phyloP scores from a whole-genome alignment of 2,329 filamentous ascomycete genomes.

The Laburnicola sp. region DNA sequence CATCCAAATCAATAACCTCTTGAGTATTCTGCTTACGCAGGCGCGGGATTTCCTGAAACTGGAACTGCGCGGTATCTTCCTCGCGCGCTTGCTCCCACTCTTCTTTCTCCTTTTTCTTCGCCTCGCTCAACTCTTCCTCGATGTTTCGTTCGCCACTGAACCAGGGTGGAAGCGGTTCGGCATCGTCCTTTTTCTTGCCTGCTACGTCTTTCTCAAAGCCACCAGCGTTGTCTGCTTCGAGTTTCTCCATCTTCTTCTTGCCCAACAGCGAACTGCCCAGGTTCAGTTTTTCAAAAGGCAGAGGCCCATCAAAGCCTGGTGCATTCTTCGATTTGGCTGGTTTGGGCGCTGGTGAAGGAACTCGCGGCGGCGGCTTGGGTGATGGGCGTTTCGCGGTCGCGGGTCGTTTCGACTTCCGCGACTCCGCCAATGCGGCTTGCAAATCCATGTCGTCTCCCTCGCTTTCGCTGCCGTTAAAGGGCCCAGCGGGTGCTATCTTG shows the following conservation, averaged over 20 bases:
- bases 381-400: conserved; percentile 36
- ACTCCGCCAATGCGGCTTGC: conserved; percentile 72
- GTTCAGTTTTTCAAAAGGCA: conserved; percentile 84
- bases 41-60: conserved; percentile 64
- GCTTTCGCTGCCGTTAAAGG: conserved; percentile 52
- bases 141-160: conserved; percentile 60
- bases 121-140: conserved; percentile 60
- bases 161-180: conserved; percentile 73
- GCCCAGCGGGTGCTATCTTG: conserved; percentile 47
- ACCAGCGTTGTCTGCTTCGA: conserved; percentile 60
- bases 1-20: conserved; percentile 54
- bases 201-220: conserved; percentile 63
- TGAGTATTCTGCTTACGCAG: conserved; percentile 59
- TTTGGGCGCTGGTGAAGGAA: conserved; percentile 19
- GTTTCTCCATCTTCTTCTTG: conserved; percentile 57
- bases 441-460: conserved; percentile 80
- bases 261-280: conserved; percentile 64
- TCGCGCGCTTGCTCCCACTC: conserved; percentile 61
- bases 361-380: conserved; percentile 25
- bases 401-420: conserved; percentile 57
- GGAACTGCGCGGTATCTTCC: conserved; percentile 60
- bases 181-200: conserved; percentile 51
- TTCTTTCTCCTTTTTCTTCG: conserved; percentile 47
- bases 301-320: conserved; percentile 70
- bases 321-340: conserved; percentile 56